phyloP scores from a whole-genome alignment of 2,329 filamentous ascomycete genomes.

The Akanthomyces lecanii region DNA sequence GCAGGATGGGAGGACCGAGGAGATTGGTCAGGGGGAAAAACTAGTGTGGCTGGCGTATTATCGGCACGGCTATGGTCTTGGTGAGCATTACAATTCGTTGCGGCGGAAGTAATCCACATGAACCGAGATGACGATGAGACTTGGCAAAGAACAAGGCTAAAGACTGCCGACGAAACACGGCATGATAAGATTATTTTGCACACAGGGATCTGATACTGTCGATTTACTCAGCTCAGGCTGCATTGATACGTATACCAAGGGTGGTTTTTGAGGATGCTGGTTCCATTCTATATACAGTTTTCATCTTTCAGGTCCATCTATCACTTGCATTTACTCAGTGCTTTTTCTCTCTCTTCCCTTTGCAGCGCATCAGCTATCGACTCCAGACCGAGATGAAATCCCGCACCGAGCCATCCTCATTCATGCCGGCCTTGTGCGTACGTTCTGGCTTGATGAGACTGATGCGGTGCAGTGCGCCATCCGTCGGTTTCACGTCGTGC shows the following conservation, averaged over 20 bases:
- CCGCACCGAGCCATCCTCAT: constrained; percentile 41
- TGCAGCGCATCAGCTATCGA: constrained; percentile 20
- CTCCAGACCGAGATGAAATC: constrained; percentile 55
- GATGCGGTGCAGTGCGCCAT: constrained; percentile 39
- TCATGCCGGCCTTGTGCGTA: constrained; percentile 46
- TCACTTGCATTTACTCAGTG: too few species aligned
- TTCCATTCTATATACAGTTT: constrained; percentile 1
- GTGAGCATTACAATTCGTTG: constrained; percentile 96
- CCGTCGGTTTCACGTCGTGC: constrained; percentile 36
- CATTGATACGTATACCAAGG: neutral
- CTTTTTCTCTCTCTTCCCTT: neutral
- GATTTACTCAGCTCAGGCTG: neutral
- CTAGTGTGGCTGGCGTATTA: constrained; percentile 89
- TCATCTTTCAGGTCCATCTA: neutral
- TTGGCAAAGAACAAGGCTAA: neutral
- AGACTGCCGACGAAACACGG: neutral
- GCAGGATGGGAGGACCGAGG: constrained; percentile 77
- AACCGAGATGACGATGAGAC: neutral
- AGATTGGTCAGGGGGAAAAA: constrained; percentile 52
- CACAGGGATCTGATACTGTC: neutral
- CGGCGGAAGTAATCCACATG: constrained; percentile 38
- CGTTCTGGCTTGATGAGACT: constrained; percentile 47
- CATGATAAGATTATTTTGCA: neutral
- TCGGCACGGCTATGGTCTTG: constrained; percentile 85
- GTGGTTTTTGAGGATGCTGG: neutral